Base-by-base conservation (phyloP, 2,329 filamentous ascomycete species). In the Xylaria sp. region DNA sequence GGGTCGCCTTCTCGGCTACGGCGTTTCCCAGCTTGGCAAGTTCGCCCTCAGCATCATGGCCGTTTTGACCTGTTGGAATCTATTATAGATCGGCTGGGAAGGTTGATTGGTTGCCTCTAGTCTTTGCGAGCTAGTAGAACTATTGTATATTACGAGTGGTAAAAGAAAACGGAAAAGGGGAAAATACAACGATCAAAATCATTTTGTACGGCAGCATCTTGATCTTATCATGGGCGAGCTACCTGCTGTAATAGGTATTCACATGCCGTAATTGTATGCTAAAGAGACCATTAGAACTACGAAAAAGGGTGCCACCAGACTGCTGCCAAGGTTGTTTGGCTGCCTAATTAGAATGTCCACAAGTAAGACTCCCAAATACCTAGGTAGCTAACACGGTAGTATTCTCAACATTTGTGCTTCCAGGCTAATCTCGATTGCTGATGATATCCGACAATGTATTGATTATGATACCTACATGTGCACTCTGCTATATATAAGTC, bases 1-100 rank as follows among this genome's bases (percentile, higher is more conserved):
- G 67, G 86, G 84, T 8, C 80, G 86, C 57, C 10, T 68, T 18
- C n/a, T 66, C 79, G 84, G 85, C 48, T 80, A 81, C 23, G 16
- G 68, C 4, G 66, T 79, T 16, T 75, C 79, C 23, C 68, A 74
- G 42, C 60, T 86, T 18, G 75, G 74, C 60, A 83, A 84, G 63
- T 0, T 78, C 0, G 63, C 69, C 4, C 75, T 88, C 44, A 84
- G 83, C 72, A 57, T 81, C 42, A 80, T 82, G 75, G 82, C 85
- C 13, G 76, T 80, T n/a, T 83, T 83, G 73, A 79, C 84, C 10
- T 77, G 81, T 13, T 73, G 82, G 57, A 79, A 78, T 61, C 76
- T 83, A 69, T 78, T 80, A 25, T 69, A 72, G 25, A 59, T 23
- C 40, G 65, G 65, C n/a, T 77, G 6, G 16, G 13, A 44, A 73